Evolutionary conservation across 2,329 filamentous ascomycete genomes (phyloP).

Genomic region (Pleomassaria siparia): DNA sequence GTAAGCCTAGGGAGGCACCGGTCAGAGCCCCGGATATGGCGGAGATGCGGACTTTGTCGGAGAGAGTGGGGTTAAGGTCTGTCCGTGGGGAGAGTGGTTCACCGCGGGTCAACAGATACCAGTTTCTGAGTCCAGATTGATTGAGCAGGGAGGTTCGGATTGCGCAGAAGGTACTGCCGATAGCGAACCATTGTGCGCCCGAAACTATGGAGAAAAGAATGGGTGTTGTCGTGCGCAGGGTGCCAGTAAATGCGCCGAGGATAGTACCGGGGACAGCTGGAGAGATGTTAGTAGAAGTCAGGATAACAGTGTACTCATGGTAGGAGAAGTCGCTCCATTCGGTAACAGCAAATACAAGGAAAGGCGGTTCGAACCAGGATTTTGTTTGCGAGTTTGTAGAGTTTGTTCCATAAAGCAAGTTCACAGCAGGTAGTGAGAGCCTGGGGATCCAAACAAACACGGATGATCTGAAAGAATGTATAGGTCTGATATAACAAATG

Average conservation of each 20-base stretch:
- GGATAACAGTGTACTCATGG: conserved; percentile 6
- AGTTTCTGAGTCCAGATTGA: conserved; percentile 30
- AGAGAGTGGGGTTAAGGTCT: conserved; percentile 53
- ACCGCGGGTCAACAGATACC: conserved; percentile 33
- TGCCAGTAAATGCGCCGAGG: conserved; percentile 48
- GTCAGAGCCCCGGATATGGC: conserved; percentile 70
- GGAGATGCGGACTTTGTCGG: conserved; percentile 67
- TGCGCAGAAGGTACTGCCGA: conserved; percentile 79
- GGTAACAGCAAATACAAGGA: too few relatives aligned
- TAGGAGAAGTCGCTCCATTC: too few relatives aligned
- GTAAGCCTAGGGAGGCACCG: conserved; percentile 54
- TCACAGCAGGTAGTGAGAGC: too few relatives aligned
- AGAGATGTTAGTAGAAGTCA: conserved; percentile 16
- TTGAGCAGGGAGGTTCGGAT: conserved; percentile 46
- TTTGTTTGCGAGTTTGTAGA: too few relatives aligned
- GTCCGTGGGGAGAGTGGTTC: conserved; percentile 19
- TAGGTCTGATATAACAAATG: not conserved
- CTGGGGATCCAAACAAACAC: not conserved
- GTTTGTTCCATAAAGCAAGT: too few relatives aligned
- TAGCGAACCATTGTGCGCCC: conserved; percentile 77
- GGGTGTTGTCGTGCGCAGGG: conserved; percentile 65
- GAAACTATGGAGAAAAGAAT: conserved; percentile 70
- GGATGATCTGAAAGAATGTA: not conserved
- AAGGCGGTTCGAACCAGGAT: too few relatives aligned
- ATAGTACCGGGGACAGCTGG: conserved; percentile 67